Percentiles rank a stretch among this genome's conserved stretches.
These are phyloP conservation scores for Aspergillus fructus DNA, from an alignment of 2,329 filamentous ascomycete species.

Conservation along the genomic window DNA sequence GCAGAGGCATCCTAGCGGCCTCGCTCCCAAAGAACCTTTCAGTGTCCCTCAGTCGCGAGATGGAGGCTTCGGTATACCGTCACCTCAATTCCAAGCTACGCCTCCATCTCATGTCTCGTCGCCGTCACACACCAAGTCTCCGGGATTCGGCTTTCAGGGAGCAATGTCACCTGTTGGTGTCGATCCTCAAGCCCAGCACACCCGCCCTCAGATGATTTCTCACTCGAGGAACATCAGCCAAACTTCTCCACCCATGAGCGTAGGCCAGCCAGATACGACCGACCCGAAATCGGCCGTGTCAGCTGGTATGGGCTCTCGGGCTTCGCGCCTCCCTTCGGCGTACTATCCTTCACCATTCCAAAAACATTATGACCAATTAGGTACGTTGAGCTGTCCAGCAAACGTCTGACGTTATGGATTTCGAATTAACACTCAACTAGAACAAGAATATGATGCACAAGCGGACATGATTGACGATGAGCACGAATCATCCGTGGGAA, in stretches of 20 bases:
- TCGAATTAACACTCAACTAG: slow-evolving; percentile 53
- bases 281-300: slow-evolving; percentile 35
- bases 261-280: slow-evolving; percentile 37
- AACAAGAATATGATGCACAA: slow-evolving; percentile 95
- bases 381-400: slow-evolving; percentile 62
- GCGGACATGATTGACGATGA: slow-evolving; percentile 86
- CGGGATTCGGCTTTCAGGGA: slow-evolving; percentile 60
- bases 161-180: slow-evolving; percentile 62
- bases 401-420: background rate
- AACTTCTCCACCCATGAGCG: slow-evolving; percentile 34
- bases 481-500: slow-evolving; percentile 66
- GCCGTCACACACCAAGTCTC: slow-evolving; percentile 62
- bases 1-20: slow-evolving; percentile 69
- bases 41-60: slow-evolving; percentile 51
- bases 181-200: slow-evolving; percentile 48
- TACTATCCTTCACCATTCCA: slow-evolving; percentile 89
- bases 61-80: slow-evolving; percentile 47
- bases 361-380: slow-evolving; percentile 92
- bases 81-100: slow-evolving; percentile 76
- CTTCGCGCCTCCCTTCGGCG: slow-evolving; percentile 43
- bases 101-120: slow-evolving; percentile 75
- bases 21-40: slow-evolving; percentile 64
- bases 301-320: slow-evolving; percentile 27
- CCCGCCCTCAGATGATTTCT: slow-evolving; percentile 48
- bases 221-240: slow-evolving; percentile 38